Percentiles rank a stretch among this genome's conserved stretches.
Conservation (phyloP, 768 basidiomycete species). For the Fibroporia radiculosa region DNA sequence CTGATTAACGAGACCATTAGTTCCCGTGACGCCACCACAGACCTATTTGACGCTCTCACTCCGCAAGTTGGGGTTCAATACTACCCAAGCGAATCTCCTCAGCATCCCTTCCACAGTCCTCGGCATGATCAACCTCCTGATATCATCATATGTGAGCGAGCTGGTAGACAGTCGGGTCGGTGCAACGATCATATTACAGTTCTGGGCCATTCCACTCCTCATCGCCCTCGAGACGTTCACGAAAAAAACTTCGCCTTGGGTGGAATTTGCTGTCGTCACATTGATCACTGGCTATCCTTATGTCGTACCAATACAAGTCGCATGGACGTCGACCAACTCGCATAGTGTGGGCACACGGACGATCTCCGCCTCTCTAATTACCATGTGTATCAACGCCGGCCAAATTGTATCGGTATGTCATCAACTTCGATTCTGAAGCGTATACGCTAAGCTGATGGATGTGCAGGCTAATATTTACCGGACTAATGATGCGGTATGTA, state of each 20-base stretch:
- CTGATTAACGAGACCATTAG: conserved; percentile 21
- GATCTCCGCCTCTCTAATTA: conserved; percentile 14
- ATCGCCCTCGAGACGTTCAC: conserved; percentile 48
- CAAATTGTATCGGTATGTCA: conserved; percentile 37
- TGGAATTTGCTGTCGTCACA: conserved; percentile 44
- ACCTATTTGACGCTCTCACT: conserved; percentile 61
- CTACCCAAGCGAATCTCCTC: conserved; percentile 55
- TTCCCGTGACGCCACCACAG: conserved; percentile 53
- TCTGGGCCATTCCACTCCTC: conserved; percentile 59
- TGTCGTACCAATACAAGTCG: conserved; percentile 29
- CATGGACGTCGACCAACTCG: conserved; percentile 55
- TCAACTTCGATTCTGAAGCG: background rate
- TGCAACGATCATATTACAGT: conserved; percentile 42
- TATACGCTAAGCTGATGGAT: conserved; percentile 1
- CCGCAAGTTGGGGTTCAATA: conserved; percentile 56
- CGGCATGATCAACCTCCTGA: conserved; percentile 36
- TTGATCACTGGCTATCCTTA: conserved; percentile 49
- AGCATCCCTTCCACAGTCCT: conserved; percentile 50
- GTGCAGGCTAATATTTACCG: conserved; percentile 49
- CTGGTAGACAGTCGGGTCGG: conserved; percentile 41
- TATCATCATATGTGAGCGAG: conserved; percentile 42
- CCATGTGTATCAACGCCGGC: conserved; percentile 54
- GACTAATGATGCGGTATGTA: conserved; percentile 36
- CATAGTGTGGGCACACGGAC: conserved; percentile 50
- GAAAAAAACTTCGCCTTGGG: conserved; percentile 43